Base-by-base conservation (phyloP, 352 stramenopile genomes). In the Aphanomyces astaci region DNA sequence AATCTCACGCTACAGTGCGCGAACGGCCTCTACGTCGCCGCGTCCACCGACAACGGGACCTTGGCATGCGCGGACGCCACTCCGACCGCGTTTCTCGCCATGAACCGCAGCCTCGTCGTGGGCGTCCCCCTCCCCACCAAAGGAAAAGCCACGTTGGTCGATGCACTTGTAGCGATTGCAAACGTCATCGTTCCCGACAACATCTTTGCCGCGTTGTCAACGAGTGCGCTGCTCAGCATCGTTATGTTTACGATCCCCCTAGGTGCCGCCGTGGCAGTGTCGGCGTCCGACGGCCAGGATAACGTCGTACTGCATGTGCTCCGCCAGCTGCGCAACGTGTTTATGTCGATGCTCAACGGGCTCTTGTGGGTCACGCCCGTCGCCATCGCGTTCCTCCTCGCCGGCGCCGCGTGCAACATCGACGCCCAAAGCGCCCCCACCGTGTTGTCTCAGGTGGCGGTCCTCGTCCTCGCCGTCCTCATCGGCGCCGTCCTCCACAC, bases 201-300 rank as follows among this genome's bases (percentile, higher is more conserved):
- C 70, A 84, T 92, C 54, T 76, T 89, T 49, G 69, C 75, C n/a
- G 76, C 82, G 0, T 86, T 94, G 36, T 76, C 78, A 11, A 72
- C 71, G 1, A 76, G 73, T 0, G 77, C 80, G 11, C 86, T 84
- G 15, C 72, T 92, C 25, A 87, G 83, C 39, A 75, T 90, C 40
- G 91, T 92, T 53, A 78, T 76, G n/a, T 91, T 92, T 52, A 82
- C 83, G 15, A 71, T 92, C 31, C 75, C 75, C 43, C 82, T 92
- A 59, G 85, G 80, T 46, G 74, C 89, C 17, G 80, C 83, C 10
- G 66, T 88, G n/a, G 67, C 77, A 59, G 84, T 86, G 59, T 88
- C 78, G 52, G 65, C 72, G n/a, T 45, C 64, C 11, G 77, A 82
- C 11, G 71, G 79, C 22, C 76, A 89, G 31, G 87, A 86, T 64